Percentiles rank a stretch among this genome's conserved stretches.
phyloP scores from a whole-genome alignment of 371 early-diverging fungal genomes.

The Choanephora cucurbitarum region DNA sequence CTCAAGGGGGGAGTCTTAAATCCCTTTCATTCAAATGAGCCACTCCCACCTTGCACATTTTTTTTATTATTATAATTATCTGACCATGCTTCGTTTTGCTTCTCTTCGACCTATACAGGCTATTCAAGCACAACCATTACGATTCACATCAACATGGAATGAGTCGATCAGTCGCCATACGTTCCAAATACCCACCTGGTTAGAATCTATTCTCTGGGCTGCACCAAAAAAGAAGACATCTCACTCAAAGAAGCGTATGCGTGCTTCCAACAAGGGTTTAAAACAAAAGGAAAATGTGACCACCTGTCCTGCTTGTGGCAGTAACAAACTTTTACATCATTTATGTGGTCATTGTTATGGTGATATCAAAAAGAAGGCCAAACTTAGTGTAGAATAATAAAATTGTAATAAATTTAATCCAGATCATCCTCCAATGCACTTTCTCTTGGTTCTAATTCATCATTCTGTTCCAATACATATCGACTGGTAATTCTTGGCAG shows the following conservation, averaged over 20 bases:
- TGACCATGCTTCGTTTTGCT: not conserved
- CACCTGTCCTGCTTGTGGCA: slow-evolving; percentile 75
- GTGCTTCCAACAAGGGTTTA: slow-evolving; percentile 79
- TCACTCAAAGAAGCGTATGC: slow-evolving; percentile 86
- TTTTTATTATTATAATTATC: slow-evolving; percentile 1
- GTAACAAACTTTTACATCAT: slow-evolving; percentile 73
- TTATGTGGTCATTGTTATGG: slow-evolving; percentile 76
- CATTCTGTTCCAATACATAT: slow-evolving; percentile 82
- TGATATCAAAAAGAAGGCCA: slow-evolving; percentile 56
- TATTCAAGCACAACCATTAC: too few species aligned
- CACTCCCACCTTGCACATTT: not conserved
- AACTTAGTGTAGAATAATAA: slow-evolving; percentile 7
- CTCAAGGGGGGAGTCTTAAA: slow-evolving; percentile 3
- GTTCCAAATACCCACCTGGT: slow-evolving; percentile 49
- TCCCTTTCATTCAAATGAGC: too few species aligned
- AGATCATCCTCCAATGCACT: slow-evolving; percentile 80
- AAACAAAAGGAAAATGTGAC: slow-evolving; percentile 73
- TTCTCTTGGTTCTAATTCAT: slow-evolving; percentile 80
- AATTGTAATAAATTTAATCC: slow-evolving; percentile 32
- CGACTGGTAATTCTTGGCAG: slow-evolving; percentile 85
- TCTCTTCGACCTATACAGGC: too few species aligned
- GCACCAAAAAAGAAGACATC: slow-evolving; percentile 89
- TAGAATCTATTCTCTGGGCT: slow-evolving; percentile 68
- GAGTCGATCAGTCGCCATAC: slow-evolving; percentile 19
- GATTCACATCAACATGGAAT: slow-evolving; percentile 9